These are phyloP conservation scores for Diplodia sapinea DNA, from an alignment of 2,329 filamentous ascomycete species.

Conservation along the genomic window DNA sequence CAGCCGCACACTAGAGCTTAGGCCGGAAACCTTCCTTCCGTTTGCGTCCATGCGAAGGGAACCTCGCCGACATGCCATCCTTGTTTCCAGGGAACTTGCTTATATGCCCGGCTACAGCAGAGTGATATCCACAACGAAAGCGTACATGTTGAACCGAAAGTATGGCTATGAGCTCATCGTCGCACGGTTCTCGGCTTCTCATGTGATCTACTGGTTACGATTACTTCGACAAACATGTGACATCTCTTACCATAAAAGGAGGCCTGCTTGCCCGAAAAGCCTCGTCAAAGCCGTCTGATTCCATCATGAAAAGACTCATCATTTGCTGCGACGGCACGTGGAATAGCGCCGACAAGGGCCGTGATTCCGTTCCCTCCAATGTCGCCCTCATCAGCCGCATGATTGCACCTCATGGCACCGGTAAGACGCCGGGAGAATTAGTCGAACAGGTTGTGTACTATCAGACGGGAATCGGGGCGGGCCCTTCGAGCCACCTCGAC, in stretches of 20 bases:
- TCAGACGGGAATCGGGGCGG: slow-evolving; percentile 37
- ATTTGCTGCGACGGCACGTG: slow-evolving; percentile 47
- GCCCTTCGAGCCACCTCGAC: too few relatives aligned
- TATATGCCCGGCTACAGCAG: too few relatives aligned
- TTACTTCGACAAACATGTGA: background rate
- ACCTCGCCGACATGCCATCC: too few relatives aligned
- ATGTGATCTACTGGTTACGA: too few relatives aligned
- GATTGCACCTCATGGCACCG: slow-evolving; percentile 52
- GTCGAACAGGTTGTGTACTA: slow-evolving; percentile 58
- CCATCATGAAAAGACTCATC: slow-evolving; percentile 32
- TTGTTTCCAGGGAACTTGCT: too few relatives aligned
- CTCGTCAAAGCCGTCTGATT: background rate
- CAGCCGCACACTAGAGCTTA: too few relatives aligned
- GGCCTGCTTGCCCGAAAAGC: background rate
- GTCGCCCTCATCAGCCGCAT: slow-evolving; percentile 57
- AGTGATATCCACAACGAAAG: too few relatives aligned
- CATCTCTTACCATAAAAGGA: background rate
- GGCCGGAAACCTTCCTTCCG: too few relatives aligned
- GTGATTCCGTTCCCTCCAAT: slow-evolving; percentile 52
- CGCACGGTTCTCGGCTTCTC: too few relatives aligned
- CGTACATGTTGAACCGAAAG: too few relatives aligned
- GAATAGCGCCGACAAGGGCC: slow-evolving; percentile 33
- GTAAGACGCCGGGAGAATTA: slow-evolving; percentile 48
- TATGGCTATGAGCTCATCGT: too few relatives aligned
- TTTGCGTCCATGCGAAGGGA: too few relatives aligned